Evolutionary conservation across 148 eudicot species (phyloP), one percentile per base, ranked within the genome.

Genomic region (Oxyria digyna): DNA sequence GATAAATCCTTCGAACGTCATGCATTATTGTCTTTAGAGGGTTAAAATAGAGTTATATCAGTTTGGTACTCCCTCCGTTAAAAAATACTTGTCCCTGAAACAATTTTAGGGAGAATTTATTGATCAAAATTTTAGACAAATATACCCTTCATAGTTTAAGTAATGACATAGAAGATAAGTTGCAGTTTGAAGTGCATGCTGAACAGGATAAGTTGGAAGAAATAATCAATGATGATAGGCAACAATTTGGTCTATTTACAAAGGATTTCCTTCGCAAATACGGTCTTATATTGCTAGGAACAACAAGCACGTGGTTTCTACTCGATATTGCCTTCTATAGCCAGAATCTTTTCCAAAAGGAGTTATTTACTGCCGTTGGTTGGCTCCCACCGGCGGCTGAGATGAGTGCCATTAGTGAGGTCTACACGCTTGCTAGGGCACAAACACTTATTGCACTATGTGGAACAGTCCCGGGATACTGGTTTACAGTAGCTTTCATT

Each of bases 301-400:
- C 69, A 3, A 66, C 69, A 2, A 37, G 27, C 11, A 66, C 46
- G 1, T 66, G 69, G 69, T 66, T 66, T 6, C 69, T 66, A 9
- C 69, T 66, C 8, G 69, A 66, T 1, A 66, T 66, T 3, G 69
- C 69, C 26, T 66, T 66, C 46, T 66, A 66, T 8, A 66, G 69
- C 27, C 42, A 66, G 11, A 66, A 66, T 27, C 69, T 66, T 15
- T 66, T 66, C 46, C 69, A 66, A 3, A 66, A 66, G 46, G 69
- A 66, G 5, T 4, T 66, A 4, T 66, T 66, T 6, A 66, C 43
- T 4, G 9, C 27, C 1, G 12, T 66, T 4, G 69, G 69, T 0
- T 66, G 43, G 69, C 24, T 66, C 46, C 46, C 69, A 35, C 12
- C 45, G 10, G 69, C 45, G 0, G 1, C 15, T 0, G 33, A 37